These are phyloP conservation scores for Musa balbisiana DNA, from an alignment of 202 grass and related monocot species.

Conservation along the genomic window DNA sequence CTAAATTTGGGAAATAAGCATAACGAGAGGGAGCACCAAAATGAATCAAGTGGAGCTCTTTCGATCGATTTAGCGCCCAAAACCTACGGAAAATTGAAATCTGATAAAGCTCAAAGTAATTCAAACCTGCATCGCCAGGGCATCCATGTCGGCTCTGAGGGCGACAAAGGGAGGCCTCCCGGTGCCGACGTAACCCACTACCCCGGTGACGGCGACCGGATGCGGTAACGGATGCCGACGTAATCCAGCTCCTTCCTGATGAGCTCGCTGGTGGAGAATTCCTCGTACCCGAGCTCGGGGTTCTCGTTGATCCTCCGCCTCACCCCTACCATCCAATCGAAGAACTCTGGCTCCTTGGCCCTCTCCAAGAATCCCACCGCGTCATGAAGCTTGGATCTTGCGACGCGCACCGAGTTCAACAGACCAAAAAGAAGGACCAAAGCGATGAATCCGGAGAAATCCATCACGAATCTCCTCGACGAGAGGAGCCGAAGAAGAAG, in stretches of 20 bases:
- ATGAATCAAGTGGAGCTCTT: too few species aligned
- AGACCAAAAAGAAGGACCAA: not conserved
- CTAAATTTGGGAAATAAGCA: too few species aligned
- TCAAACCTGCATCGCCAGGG: slow-evolving; percentile 40
- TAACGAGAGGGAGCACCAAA: too few species aligned
- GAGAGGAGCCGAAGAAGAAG: too few species aligned
- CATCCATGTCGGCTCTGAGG: slow-evolving; percentile 59
- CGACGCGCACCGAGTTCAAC: not conserved
- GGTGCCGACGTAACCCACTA: slow-evolving; percentile 58
- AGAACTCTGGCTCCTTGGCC: slow-evolving; percentile 39
- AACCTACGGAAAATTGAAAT: too few species aligned
- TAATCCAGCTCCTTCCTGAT: slow-evolving; percentile 49
- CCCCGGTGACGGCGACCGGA: slow-evolving; percentile 73
- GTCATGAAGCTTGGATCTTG: not conserved
- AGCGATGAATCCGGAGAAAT: not conserved
- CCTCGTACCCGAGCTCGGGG: slow-evolving; percentile 59
- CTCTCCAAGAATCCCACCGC: slow-evolving; percentile 23
- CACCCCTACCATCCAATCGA: slow-evolving; percentile 47
- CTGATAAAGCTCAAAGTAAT: too few species aligned
- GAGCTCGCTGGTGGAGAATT: slow-evolving; percentile 45
- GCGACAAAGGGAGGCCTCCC: slow-evolving; percentile 64
- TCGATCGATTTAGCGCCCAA: too few species aligned
- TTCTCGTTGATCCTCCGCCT: slow-evolving; percentile 55
- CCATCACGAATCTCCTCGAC: not conserved
- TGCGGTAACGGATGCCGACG: slow-evolving; percentile 44